Evolutionary conservation across 306 rosid genomes (phyloP).

Genomic region (Cicer yamashitae): DNA sequence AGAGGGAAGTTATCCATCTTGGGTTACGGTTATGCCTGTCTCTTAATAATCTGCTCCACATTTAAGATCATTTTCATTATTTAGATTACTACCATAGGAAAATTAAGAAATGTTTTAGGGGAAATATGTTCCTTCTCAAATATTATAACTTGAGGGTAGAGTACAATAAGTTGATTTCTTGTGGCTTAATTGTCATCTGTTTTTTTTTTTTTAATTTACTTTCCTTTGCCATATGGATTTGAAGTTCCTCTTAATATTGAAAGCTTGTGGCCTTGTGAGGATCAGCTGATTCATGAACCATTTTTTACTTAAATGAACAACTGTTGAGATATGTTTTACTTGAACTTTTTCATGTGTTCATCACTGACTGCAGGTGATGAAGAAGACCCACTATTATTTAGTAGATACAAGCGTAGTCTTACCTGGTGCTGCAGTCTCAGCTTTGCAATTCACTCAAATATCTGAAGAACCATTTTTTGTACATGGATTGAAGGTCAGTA

Average conservation of each 20-base stretch:
- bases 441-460: conserved; percentile 80
- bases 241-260: conserved; percentile 19
- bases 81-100: conserved; percentile 1
- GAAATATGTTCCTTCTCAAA: conserved; percentile 32
- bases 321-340: conserved; percentile 22
- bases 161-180: conserved; percentile 35
- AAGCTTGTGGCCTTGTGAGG: conserved; percentile 28
- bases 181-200: not conserved
- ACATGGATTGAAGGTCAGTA: conserved; percentile 71
- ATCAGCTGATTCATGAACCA: conserved; percentile 11
- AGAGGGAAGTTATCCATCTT: conserved; percentile 28
- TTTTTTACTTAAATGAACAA: conserved; percentile 26
- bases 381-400: conserved; percentile 90
- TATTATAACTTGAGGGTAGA: conserved; percentile 35
- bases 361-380: conserved; percentile 78
- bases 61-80: conserved; percentile 30
- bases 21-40: conserved; percentile 20
- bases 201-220: conserved; percentile 9
- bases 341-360: conserved; percentile 10
- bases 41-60: conserved; percentile 7
- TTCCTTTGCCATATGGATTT: conserved; percentile 9
- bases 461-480: conserved; percentile 76
- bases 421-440: conserved; percentile 95
- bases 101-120: conserved; percentile 22
- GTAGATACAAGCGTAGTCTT: conserved; percentile 75